Evolutionary conservation across 305 asterid species (phyloP).

Genomic region (Fraxinus velutina): DNA sequence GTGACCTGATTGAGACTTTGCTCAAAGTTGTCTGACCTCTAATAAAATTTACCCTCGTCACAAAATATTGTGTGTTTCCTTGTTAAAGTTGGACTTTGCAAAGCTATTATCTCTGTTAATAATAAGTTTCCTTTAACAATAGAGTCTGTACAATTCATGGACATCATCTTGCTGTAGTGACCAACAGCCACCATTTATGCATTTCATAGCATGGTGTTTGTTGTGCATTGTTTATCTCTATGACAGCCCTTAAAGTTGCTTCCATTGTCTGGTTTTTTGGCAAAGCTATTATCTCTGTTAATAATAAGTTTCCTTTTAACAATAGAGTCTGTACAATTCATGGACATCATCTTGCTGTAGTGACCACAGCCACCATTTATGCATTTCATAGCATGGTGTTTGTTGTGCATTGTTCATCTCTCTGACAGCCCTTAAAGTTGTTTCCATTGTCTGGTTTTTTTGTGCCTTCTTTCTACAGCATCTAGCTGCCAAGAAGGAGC

Average conservation of each 20-base stretch:
- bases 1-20: background rate
- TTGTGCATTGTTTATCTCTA: background rate
- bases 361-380: too few species aligned
- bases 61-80: background rate
- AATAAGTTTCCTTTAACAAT: background rate
- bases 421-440: too few species aligned
- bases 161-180: background rate
- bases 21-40: background rate
- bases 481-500: slow-evolving; percentile 94
- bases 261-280: background rate
- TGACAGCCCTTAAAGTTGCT: background rate
- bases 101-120: background rate
- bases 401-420: too few species aligned
- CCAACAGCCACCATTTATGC: background rate
- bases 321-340: too few species aligned
- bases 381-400: too few species aligned
- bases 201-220: background rate
- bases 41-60: background rate
- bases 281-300: too few species aligned
- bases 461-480: slow-evolving; percentile 42
- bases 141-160: background rate
- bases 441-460: background rate
- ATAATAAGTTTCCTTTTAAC: too few species aligned
- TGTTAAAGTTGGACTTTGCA: background rate
- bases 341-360: too few species aligned